A percentile compares a stretch with the other conserved stretches of the same genome.
Evolutionary conservation across 805 yeast species (phyloP).

Genomic region (Candida jianshihensis): DNA sequence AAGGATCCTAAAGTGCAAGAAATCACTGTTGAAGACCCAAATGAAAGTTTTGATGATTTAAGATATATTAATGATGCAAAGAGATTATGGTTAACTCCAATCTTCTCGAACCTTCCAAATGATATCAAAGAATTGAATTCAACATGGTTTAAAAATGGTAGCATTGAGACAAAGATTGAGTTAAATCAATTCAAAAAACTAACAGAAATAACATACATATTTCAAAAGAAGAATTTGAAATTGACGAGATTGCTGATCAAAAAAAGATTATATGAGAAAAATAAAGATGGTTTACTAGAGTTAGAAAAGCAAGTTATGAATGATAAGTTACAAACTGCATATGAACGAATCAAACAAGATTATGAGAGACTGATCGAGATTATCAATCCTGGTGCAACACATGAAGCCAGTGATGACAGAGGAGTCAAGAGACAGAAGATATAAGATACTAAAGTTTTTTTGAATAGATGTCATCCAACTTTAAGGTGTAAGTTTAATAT

Average conservation of each 20-base stretch:
- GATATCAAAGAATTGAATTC: conserved; percentile 19
- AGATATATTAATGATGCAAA: conserved; percentile 76
- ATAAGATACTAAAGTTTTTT: no score
- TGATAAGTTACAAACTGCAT: conserved; percentile 74
- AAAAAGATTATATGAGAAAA: conserved; percentile 67
- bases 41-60: conserved; percentile 84
- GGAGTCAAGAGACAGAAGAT: conserved; percentile 16
- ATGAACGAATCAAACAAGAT: conserved; percentile 59
- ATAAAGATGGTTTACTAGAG: conserved; percentile 67
- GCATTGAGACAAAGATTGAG: conserved; percentile 51
- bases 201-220: conserved; percentile 61
- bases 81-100: conserved; percentile 32
- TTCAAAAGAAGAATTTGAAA: conserved; percentile 29
- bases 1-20: conserved; percentile 49
- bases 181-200: conserved; percentile 72
- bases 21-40: conserved; percentile 90
- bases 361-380: conserved; percentile 45
- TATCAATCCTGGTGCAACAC: conserved; percentile 13
- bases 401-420: no score
- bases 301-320: conserved; percentile 56
- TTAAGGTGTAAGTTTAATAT: no score
- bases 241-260: conserved; percentile 55
- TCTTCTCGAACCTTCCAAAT: conserved; percentile 24
- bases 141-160: conserved; percentile 35
- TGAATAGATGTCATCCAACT: no score